phyloP scores from a whole-genome alignment of 306 rosid species.

The Lathyrus tuberosus region DNA sequence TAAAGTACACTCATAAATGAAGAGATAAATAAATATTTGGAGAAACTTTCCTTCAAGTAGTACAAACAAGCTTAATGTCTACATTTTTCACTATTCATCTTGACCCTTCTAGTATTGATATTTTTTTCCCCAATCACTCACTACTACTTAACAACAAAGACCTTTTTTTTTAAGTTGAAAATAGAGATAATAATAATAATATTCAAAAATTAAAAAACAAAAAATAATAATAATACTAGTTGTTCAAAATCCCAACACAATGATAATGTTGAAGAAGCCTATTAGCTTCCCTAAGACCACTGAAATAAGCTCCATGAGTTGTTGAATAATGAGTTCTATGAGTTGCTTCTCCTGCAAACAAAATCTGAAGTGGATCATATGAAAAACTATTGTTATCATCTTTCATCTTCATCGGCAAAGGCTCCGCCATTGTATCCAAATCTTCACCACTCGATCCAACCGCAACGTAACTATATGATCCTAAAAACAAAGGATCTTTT shows the following conservation, averaged over 20 bases:
- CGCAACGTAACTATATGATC: constrained; percentile 83
- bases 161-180: constrained; percentile 52
- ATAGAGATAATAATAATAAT: constrained; percentile 49
- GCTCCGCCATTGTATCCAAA: constrained; percentile 84
- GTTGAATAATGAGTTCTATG: constrained; percentile 98
- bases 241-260: constrained; percentile 60
- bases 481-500: constrained; percentile 79
- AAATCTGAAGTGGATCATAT: constrained; percentile 67
- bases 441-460: constrained; percentile 94
- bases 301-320: constrained; percentile 96
- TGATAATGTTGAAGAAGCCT: constrained; percentile 92
- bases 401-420: constrained; percentile 56
- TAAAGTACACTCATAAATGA: constrained; percentile 49
- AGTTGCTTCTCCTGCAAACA: constrained; percentile 98
- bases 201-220: constrained; percentile 36
- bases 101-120: constrained; percentile 43
- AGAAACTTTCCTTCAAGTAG: constrained; percentile 48
- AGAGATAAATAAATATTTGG: constrained; percentile 45
- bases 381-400: constrained; percentile 39
- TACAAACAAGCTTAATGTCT: constrained; percentile 60
- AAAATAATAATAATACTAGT: constrained; percentile 30
- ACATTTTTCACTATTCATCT: constrained; percentile 52
- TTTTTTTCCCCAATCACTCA: constrained; percentile 37
- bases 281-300: constrained; percentile 96
- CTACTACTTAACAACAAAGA: constrained; percentile 52